Evolutionary conservation across 1,284 basidiomycete species (phyloP).

Genomic region (Cystobasidiaceae sp.): DNA sequence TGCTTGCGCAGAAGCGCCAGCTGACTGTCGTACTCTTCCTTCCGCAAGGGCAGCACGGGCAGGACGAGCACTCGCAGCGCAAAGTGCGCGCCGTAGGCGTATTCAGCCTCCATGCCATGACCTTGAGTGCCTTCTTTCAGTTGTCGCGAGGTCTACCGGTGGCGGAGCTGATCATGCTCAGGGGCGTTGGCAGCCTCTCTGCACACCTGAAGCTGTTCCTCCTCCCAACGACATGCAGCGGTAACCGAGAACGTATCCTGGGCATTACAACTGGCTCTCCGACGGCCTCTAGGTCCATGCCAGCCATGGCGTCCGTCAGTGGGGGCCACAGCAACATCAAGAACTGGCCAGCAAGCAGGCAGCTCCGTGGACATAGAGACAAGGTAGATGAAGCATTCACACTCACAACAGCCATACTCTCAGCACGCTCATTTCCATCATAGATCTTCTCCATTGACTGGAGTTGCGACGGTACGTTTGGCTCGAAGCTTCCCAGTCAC

Average conservation of each 20-base stretch:
- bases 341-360: constrained; percentile 23
- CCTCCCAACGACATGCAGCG: too few relatives aligned
- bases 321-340: too few relatives aligned
- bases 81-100: constrained; percentile 16
- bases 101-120: constrained; percentile 22
- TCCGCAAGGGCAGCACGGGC: constrained; percentile 66
- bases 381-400: not conserved
- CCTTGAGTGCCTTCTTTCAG: too few relatives aligned
- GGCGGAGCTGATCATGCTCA: too few relatives aligned
- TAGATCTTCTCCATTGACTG: constrained; percentile 29
- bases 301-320: too few relatives aligned
- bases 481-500: not conserved
- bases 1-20: constrained; percentile 64
- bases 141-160: too few relatives aligned
- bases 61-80: constrained; percentile 63
- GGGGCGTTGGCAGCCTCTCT: too few relatives aligned
- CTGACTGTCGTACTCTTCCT: constrained; percentile 61
- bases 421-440: not conserved
- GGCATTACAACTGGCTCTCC: too few relatives aligned
- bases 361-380: constrained; percentile 16
- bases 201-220: too few relatives aligned
- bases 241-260: too few relatives aligned
- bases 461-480: constrained; percentile 31
- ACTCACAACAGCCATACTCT: too few relatives aligned
- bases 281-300: too few relatives aligned